Base-by-base conservation (phyloP, 2,329 filamentous ascomycete species). In the Trichothecium sympodiale region DNA sequence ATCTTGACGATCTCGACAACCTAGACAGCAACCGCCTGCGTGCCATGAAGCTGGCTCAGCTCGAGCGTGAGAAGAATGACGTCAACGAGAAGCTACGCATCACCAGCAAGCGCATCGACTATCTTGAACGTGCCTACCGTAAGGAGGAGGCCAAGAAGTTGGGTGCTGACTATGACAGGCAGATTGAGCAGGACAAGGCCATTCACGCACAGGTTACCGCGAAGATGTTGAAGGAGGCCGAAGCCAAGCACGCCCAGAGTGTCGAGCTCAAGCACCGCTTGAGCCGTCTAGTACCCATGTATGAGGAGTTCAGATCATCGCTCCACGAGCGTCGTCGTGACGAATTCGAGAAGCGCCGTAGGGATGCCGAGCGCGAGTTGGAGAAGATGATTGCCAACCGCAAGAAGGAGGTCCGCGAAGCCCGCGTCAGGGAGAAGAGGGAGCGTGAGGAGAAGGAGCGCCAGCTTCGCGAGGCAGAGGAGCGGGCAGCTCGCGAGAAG, bases 11-110 rank as follows among this genome's bases (percentile, higher is more conserved):
- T 50, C 69, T 95, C 37, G 81, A 91, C 43, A 84, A 84, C 45
- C 74, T 95, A 38, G 88, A 96, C 60, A 84, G 80, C 58, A 87
- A 86, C 60, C 80, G 82, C 44, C 83, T 98, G 49, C 88, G 91
- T 57, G 82, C 84, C 47, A 82, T 98, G 65, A 96, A 96, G 71
- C 75, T 98, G 39, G 83, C 85, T 41, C 89, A 94, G 61, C 76
- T 98, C 9, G 91, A 96, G 65, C 88, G 89, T 50, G 91, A 96
- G 70, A 98, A 96, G 80, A 94, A 89, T 53, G 87, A 91, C 54
- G 79, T 95, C 47, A 85, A 83, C 44, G 87, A 95, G 63, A 86
- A 83, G 56, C 76, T 96, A 36, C 81, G 87, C 50, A 77, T 94
- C 50, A 93, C 88, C 41, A 86, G 83, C 58, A 96, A 95, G 76